phyloP scores from a whole-genome alignment of 129 eudicot species.

The Tanacetum coccineum region DNA sequence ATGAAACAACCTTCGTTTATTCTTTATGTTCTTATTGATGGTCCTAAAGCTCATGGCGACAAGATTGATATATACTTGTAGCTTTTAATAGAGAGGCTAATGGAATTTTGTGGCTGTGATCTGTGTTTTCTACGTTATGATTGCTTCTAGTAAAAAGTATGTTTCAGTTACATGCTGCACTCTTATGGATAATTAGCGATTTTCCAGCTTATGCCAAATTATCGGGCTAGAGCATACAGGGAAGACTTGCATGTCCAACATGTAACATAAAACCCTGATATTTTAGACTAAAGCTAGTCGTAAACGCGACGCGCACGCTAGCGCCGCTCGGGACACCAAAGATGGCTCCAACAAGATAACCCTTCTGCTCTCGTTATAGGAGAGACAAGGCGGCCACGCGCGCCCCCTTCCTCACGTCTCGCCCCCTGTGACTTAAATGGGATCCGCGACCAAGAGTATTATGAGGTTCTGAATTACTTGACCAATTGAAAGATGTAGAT shows the following conservation, averaged over 20 bases:
- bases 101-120: conserved; percentile 1
- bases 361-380: too few relatives aligned
- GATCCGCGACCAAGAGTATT: too few relatives aligned
- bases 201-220: conserved; percentile 15
- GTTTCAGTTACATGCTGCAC: not conserved
- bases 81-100: conserved; percentile 25
- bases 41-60: conserved; percentile 15
- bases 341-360: conserved; percentile 6
- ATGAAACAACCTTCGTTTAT: conserved; percentile 1
- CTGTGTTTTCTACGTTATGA: conserved; percentile 16
- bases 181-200: conserved; percentile 20
- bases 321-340: conserved; percentile 4
- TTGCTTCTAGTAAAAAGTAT: not conserved
- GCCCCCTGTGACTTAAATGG: too few relatives aligned
- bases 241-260: conserved; percentile 16
- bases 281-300: conserved; percentile 2
- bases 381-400: not conserved
- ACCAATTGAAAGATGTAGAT: conserved; percentile 16
- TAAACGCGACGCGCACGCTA: too few relatives aligned
- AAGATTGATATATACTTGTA: conserved; percentile 30
- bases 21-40: conserved; percentile 19
- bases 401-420: too few relatives aligned
- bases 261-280: not conserved
- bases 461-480: not conserved
- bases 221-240: conserved; percentile 18